phyloP scores from a whole-genome alignment of 352 stramenopile species.

The Globisporangium camurandrum region DNA sequence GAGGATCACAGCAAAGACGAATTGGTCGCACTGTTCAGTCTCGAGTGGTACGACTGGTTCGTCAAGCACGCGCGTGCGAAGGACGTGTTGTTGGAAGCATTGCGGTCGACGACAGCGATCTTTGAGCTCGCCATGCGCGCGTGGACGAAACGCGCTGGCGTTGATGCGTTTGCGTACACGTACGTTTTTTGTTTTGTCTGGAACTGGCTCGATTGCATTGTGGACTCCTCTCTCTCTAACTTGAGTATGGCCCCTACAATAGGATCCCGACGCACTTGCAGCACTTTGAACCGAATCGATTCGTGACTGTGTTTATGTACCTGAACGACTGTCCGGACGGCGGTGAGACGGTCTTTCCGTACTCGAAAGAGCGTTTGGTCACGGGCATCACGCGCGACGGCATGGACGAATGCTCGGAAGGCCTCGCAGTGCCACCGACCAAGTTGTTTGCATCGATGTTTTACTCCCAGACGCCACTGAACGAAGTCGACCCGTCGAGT shows the following conservation, averaged over 20 bases:
- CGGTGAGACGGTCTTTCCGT: too few relatives aligned
- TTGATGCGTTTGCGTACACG: constrained; percentile 36
- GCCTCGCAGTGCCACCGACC: constrained; percentile 49
- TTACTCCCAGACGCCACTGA: constrained; percentile 60
- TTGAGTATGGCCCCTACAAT: too few relatives aligned
- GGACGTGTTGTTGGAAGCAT: constrained; percentile 42
- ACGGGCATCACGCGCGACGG: constrained; percentile 53
- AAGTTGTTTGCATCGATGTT: constrained; percentile 69
- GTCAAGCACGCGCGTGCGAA: constrained; percentile 32
- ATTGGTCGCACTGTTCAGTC: constrained; percentile 22
- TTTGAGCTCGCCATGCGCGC: constrained; percentile 40
- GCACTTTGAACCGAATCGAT: constrained; percentile 86
- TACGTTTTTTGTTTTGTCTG: constrained; percentile 9
- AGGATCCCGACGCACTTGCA: constrained; percentile 35
- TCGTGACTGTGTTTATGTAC: constrained; percentile 94
- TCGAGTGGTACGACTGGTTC: constrained; percentile 45
- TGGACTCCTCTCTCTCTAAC: too few relatives aligned
- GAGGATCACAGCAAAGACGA: constrained; percentile 38
- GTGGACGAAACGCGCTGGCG: constrained; percentile 42
- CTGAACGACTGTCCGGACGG: constrained; percentile 90
- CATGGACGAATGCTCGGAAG: constrained; percentile 58
- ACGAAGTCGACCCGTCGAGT: constrained; percentile 44
- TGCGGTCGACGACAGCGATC: constrained; percentile 22
- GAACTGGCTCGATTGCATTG: too few relatives aligned
- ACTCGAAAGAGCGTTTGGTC: constrained; percentile 48